Base-by-base conservation (phyloP, 805 yeast species). In the Phaffomyces thermotolerans region DNA sequence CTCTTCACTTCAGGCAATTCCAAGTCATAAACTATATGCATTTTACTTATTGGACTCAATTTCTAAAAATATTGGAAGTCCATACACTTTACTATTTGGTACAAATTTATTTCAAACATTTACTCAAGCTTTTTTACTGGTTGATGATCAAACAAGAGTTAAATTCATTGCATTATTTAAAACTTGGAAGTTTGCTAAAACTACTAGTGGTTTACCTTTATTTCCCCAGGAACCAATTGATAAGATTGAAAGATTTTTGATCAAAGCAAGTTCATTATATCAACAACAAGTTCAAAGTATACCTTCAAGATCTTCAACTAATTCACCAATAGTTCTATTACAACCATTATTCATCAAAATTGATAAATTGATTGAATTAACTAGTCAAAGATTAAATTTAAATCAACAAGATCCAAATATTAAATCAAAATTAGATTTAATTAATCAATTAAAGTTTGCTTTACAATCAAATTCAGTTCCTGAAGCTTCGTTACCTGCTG, bases 41-140 rank as follows among this genome's bases (percentile, higher is more conserved):
- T 71, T 93, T 47, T 93, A 91, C 59, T 71, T 91, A 37, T 65
- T 93, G 44, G 98, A 93, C 62, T 89, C 97, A 15, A 84, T 93
- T 39, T 84, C 91, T 65, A 93, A 93, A 63, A 86, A 82, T 56
- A 81, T 87, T 29, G 96, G 97, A 8, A 75, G 81, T 48, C 97
- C 98, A 2, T 93, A 91, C 61, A 85, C 88, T n/a, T 71, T 79
- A 7, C 62, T 85, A 41, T 79, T 93, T 59, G 82, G 90, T 41
- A 71, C 78, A 50, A 79, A 81, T 49, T 66, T 89, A 38, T 83
- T 75, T 65, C 76, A 73, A 51, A 67, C 85, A 4, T 91, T 84
- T 63, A 79, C 84, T 23, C 79, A 78, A 49, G 81, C 89, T 3
- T 93, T 85, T 59, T 73, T 86, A n/a, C 66, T 82, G 43, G 91